Conservation (phyloP, 2,329 filamentous ascomycete genomes). For the Scytalidium lignicola region DNA sequence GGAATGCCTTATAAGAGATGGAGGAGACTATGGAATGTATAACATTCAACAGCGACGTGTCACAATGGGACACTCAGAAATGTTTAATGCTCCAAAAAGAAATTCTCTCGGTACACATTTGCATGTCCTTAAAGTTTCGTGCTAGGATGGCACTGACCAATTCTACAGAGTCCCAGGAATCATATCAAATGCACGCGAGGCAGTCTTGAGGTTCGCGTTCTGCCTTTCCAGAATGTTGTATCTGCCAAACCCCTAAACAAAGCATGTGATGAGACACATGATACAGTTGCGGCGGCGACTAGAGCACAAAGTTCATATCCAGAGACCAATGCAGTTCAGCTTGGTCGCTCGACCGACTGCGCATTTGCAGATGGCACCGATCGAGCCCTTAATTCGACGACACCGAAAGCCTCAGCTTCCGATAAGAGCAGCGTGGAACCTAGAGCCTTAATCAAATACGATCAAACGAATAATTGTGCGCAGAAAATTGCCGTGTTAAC, state of each 20-base stretch:
- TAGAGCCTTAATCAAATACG: neutral
- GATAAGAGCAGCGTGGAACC: neutral
- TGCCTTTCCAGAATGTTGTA: neutral
- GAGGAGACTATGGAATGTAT: neutral
- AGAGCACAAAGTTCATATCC: neutral
- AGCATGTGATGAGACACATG: neutral
- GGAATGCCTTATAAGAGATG: neutral
- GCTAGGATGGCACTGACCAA: slow-evolving; percentile 3
- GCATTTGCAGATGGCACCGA: neutral
- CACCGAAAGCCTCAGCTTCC: neutral
- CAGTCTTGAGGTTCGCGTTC: neutral
- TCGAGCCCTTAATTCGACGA: neutral
- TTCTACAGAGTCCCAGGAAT: slow-evolving; percentile 2
- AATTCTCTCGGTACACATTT: slow-evolving; percentile 14
- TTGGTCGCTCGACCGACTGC: neutral
- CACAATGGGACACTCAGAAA: slow-evolving; percentile 14
- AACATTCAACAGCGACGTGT: neutral
- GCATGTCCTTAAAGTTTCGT: neutral
- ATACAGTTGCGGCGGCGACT: neutral
- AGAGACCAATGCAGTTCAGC: neutral
- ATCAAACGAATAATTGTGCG: neutral
- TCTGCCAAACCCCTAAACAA: neutral
- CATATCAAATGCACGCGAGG: neutral
- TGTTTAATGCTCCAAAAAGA: slow-evolving; percentile 8
- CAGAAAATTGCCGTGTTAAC: neutral